A percentile compares a stretch with the other conserved stretches of the same genome.
These are phyloP conservation scores for Lathyrus tuberosus DNA, from an alignment of 306 rosid species.

Conservation along the genomic window DNA sequence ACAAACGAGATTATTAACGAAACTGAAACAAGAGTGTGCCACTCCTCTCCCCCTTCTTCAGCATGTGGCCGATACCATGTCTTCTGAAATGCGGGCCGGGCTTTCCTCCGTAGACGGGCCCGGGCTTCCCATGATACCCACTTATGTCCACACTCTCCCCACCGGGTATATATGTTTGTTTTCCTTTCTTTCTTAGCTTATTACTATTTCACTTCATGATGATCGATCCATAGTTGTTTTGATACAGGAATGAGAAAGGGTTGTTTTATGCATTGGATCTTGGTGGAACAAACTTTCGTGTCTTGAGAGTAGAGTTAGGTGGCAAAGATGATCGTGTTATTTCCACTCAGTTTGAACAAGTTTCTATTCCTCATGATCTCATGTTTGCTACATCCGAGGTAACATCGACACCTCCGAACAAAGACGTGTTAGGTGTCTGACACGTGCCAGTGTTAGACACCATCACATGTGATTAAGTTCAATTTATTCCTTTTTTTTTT, in stretches of 20 bases:
- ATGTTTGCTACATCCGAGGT: conserved; percentile 80
- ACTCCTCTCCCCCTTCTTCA: conserved; percentile 77
- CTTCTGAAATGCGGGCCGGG: conserved; percentile 73
- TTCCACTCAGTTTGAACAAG: conserved; percentile 77
- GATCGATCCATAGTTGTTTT: neutral
- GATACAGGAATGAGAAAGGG: conserved; percentile 77
- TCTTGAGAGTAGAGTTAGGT: conserved; percentile 82
- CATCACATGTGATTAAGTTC: too few species aligned
- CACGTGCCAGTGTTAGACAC: too few species aligned
- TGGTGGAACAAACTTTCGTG: conserved; percentile 93
- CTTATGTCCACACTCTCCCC: conserved; percentile 77
- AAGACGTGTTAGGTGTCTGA: too few species aligned
- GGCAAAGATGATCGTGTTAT: conserved; percentile 76
- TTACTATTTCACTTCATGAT: neutral
- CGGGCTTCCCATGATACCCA: conserved; percentile 87
- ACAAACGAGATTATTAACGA: conserved; percentile 48
- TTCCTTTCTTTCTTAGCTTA: neutral
- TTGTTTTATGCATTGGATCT: conserved; percentile 94
- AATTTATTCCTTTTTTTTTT: too few species aligned
- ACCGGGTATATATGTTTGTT: conserved; percentile 60
- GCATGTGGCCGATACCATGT: conserved; percentile 71
- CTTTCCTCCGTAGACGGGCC: conserved; percentile 57
- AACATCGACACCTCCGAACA: too few species aligned
- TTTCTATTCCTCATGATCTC: conserved; percentile 73
- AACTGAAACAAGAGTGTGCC: conserved; percentile 63